A percentile compares a stretch with the other conserved stretches of the same genome.
Evolutionary conservation across 2,329 filamentous ascomycete species (phyloP).

Genomic region (Aureobasidium sp.): DNA sequence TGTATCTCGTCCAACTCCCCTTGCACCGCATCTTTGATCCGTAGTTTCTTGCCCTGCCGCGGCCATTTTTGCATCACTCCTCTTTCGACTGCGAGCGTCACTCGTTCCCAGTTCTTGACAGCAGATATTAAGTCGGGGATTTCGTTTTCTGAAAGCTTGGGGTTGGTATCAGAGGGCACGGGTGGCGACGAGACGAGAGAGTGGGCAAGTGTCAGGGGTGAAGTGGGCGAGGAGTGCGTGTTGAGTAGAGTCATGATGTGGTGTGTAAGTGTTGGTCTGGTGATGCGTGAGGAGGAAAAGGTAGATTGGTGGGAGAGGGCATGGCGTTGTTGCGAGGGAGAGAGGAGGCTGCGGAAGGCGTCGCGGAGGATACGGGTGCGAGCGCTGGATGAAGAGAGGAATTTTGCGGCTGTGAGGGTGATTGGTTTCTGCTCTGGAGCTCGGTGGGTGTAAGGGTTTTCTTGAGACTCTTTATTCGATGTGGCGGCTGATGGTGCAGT

Average conservation of each 20-base stretch:
- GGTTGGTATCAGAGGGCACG: not conserved
- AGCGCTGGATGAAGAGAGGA: too few species aligned
- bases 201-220: not conserved
- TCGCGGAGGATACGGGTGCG: not conserved
- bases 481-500: too few species aligned
- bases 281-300: not conserved
- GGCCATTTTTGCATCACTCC: not conserved
- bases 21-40: not conserved
- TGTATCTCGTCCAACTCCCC: not conserved
- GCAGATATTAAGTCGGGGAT: not conserved
- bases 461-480: too few species aligned
- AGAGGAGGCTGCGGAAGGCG: not conserved
- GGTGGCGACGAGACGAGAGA: too few species aligned
- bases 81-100: not conserved
- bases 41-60: not conserved
- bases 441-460: too few species aligned
- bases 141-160: not conserved
- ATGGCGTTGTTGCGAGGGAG: not conserved
- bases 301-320: not conserved
- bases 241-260: not conserved
- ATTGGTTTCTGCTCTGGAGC: too few species aligned
- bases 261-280: not conserved
- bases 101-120: not conserved
- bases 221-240: not conserved
- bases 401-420: too few species aligned